Base-by-base conservation (phyloP, 768 basidiomycete species). In the Pleurotus pulmonarius region DNA sequence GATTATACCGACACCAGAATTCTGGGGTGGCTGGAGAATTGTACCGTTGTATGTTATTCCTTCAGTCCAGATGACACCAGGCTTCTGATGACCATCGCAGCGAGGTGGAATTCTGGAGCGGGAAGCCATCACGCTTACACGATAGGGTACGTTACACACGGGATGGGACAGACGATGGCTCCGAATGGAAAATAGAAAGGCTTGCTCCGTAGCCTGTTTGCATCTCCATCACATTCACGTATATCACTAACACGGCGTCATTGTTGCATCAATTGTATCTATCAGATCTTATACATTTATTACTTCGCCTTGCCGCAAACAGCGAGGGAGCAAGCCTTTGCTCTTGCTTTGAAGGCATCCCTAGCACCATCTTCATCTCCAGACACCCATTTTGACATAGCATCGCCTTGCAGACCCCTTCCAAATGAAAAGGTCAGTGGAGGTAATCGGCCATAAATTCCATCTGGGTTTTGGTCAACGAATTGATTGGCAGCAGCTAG, bases 21-120 rank as follows among this genome's bases (percentile, higher is more conserved):
- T 92, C 69, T 98, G 96, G 96, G 96, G 96, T 58, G 96, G 96
- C 3, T 97, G 93, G 90, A 80, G 96, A 62, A 80, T 98, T 34
- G 78, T 98, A n/a, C 96, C 96, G 24, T 80, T 80, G 93, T 96
- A 63, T 64, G 86, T 78, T 4, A 9, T 11, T 39, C 61, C 18
- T 51, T 57, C 43, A 43, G 20, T 58, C 15, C 34, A 48, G 26
- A 41, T 22, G 1, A 8, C 12, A n/a, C 56, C n/a, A 41, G n/a
- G 16, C 11, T 55, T 56, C 26, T 48, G 66, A 55, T 15, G 48
- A 54, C 41, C 46, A 26, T 59, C 49, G 39, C 64, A 97, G 94
- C 58, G 96, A 98, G 73, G 79, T 98, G 49, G 96, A 98, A 67
- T 98, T 98, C 69, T 98, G 96, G 96, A 80, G 83, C n/a, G 96